Evolutionary conservation across 2,329 filamentous ascomycete species (phyloP), one percentile per base, ranked within the genome.

Genomic region (Leptosphaerulina australis): DNA sequence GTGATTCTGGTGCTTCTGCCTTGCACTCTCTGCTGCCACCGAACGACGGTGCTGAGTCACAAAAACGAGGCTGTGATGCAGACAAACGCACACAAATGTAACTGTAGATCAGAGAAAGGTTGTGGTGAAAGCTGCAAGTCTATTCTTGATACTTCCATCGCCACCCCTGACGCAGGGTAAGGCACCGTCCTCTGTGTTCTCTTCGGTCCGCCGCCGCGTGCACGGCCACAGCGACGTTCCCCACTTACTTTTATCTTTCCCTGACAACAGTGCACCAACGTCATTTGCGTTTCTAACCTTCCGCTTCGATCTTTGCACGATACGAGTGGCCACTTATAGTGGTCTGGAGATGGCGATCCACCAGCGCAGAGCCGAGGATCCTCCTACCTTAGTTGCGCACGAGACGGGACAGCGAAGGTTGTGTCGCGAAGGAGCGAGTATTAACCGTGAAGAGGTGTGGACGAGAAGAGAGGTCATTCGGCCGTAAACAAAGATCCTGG

Each of bases 261-360:
- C 41, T 41, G 18, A 31, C 40, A 28, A 40, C 21, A 25, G 22
- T 22, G 43, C 43, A 40, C 35, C 44, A 50, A 45, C 53, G 56
- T 55, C 56, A 59, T 47, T 40, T n/a, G 44, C 50, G 44, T 54
- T 44, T 40, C 17, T 38, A 21, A 49, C 36, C 35, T 48, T 47
- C 43, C 39, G 25, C 14, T 34, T 18, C 33, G 33, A 41, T 25
- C 31, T 36, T 21, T 31, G 15, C 15, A 20, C 31, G 15, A 46
- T 46, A 37, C 36, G 43, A 46, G 48, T 41, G 48, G 43, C 43
- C 26, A 51, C 31, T 24, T 31, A 22, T 29, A 22, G 30, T 17
- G 11, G 26, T 25, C 21, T 29, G 24, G 18, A 24, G 12, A 20
- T 29, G 25, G 18, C 26, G 37, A 30, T 30, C 41, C 35, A 41